Base-by-base conservation (phyloP, 352 stramenopile genomes). In the Globisporangium acanthophoron region DNA sequence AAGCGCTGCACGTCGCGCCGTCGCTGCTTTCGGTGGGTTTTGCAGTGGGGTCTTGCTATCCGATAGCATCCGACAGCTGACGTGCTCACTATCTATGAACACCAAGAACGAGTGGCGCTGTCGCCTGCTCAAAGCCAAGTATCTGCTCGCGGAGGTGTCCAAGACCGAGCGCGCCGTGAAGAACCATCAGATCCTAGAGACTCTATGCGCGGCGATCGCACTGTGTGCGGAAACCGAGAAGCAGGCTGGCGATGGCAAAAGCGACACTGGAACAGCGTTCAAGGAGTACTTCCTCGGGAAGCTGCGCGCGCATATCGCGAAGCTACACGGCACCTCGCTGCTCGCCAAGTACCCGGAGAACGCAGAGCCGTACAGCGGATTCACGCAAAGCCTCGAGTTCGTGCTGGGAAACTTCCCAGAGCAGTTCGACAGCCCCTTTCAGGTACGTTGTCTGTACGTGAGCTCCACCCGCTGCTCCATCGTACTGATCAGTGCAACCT, bases 111-210 rank as follows among this genome's bases (percentile, higher is more conserved):
- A 76, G 46, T 87, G 67, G 70, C 66, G 64, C 20, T 62, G 78
- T 33, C 70, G 76, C 9, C 46, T 88, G 31, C 58, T 76, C 52
- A 87, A 89, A 59, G 58, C 61, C 44, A 85, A 87, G 64, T 87
- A 76, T 47, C 54, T 85, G 44, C 61, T 85, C 12, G 55, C 74
- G 43, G 70, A 78, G 41, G 56, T 76, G 31, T 62, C 79, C n/a
- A 87, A 83, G 45, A 58, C 20, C 12, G 74, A 87, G 15, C 54
- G 58, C 0, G 18, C 48, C 0, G 57, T 55, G 12, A 78, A 76
- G 66, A 74, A 85, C 46, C 64, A 59, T 15, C 65, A 62, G 21
- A 52, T 76, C 27, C 54, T 92, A 29, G 69, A 82, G 46, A 65
- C 71, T 39, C 51, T 92, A 11, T 84, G 76, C 43, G 64, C 73